Evolutionary conservation across 202 grass and related monocot species (phyloP), one percentile per base, ranked within the genome.

Genomic region (Setaria viridis): DNA sequence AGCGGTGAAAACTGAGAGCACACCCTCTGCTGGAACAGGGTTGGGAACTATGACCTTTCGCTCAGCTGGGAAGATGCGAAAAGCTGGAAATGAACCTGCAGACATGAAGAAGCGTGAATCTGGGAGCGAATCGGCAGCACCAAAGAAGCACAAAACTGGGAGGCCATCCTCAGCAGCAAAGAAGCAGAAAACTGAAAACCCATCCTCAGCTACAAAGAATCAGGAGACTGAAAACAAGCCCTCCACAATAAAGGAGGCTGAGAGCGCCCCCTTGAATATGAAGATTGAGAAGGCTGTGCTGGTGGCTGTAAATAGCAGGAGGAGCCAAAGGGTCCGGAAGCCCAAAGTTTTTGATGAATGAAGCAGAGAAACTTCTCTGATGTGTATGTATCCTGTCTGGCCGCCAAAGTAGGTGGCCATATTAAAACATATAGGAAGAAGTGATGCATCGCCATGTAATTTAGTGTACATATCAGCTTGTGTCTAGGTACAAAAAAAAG

Each of bases 271-370:
- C 4, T 47, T 49, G 70, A 88, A 81, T 67, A 32, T 77, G 41
- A 84, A 41, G 77, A 70, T 85, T 67, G 82, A 78, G 47, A 88
- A 88, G 78, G 85, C 82, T 45, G 78, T 91, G 21, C 56, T 88
- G 82, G 89, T 91, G 13, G 62, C 66, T 51, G 85, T 85, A 59
- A 91, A 91, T 80, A 91, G 81, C 81, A 80, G 82, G 85, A 88
- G 89, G 71, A 91, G 89, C 42, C 85, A 91, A 71, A 88, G 85
- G 77, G 77, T 62, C 49, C 85, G 82, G 49, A 88, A 91, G 71
- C 85, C 77, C 1, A 91, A 91, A 79, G 72, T 89, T 72, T 88
- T 58, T 82, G 68, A 4, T 59, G 66, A 89, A 58, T 86, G 70
- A 91, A 71, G 70, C 70, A 69, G 65, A 62, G 67, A 19, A 8